These are phyloP conservation scores for Apophysomyces sp. DNA, from an alignment of 371 early-diverging fungal species.

Conservation along the genomic window DNA sequence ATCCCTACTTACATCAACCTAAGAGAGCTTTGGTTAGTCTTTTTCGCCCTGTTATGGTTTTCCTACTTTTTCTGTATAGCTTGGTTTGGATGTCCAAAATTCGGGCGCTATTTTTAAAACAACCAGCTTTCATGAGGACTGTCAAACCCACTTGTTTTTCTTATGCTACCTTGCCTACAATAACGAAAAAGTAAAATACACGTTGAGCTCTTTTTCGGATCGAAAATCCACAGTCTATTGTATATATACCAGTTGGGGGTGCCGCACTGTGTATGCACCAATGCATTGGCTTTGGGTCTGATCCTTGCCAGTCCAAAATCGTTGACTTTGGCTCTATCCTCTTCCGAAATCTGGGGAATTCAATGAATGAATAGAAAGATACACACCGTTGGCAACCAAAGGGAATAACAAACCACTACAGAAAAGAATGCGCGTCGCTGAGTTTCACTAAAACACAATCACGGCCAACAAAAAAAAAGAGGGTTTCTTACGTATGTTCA, in stretches of 20 bases:
- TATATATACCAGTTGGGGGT: slow-evolving; percentile 76
- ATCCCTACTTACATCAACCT: slow-evolving; percentile 42
- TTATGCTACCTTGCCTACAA: slow-evolving; percentile 12
- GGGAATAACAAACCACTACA: too few relatives aligned
- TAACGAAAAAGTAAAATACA: too few relatives aligned
- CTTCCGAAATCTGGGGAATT: slow-evolving; percentile 47
- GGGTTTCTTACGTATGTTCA: slow-evolving; percentile 63
- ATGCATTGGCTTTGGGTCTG: slow-evolving; percentile 62
- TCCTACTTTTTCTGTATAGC: slow-evolving; percentile 78
- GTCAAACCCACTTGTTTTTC: background rate
- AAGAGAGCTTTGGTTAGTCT: background rate
- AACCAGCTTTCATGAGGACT: background rate
- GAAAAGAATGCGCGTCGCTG: too few relatives aligned
- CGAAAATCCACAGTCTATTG: too few relatives aligned
- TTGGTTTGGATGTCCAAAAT: slow-evolving; percentile 70
- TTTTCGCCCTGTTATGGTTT: background rate
- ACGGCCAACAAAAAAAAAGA: background rate
- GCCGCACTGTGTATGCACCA: slow-evolving; percentile 74
- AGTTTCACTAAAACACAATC: background rate
- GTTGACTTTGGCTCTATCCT: slow-evolving; percentile 75
- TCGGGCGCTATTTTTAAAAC: slow-evolving; percentile 57
- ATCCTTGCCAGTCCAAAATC: slow-evolving; percentile 83
- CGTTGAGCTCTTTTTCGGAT: too few relatives aligned
- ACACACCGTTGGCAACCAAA: too few relatives aligned
- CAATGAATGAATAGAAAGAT: too few relatives aligned